Conservation (phyloP, 2,329 filamentous ascomycete genomes). For the Trichoderma atroviride region DNA sequence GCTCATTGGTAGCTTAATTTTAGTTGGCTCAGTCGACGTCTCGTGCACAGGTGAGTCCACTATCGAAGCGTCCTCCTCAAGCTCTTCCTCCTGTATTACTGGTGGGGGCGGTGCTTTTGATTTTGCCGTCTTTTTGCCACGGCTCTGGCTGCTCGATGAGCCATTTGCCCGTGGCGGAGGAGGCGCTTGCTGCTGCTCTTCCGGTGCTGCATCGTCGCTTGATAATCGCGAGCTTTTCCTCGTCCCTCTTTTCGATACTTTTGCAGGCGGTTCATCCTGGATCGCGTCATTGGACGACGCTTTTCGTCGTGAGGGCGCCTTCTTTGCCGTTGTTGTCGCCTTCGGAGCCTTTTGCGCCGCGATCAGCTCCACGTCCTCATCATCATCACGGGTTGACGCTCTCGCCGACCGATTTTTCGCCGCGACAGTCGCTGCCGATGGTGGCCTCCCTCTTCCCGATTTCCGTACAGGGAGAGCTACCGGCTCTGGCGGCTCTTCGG, state of each 20-base stretch:
- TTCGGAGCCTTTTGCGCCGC: slow-evolving; percentile 10
- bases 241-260: slow-evolving; percentile 46
- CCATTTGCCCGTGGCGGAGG: slow-evolving; percentile 35
- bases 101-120: not conserved
- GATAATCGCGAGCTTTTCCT: slow-evolving; percentile 51
- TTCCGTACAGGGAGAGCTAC: slow-evolving; percentile 48
- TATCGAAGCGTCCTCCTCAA: slow-evolving; percentile 23
- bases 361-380: slow-evolving; percentile 34
- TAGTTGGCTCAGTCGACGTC: slow-evolving; percentile 50
- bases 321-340: slow-evolving; percentile 35
- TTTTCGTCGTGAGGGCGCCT: slow-evolving; percentile 41
- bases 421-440: slow-evolving; percentile 37
- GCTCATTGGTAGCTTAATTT: slow-evolving; percentile 83
- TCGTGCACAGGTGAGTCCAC: slow-evolving; percentile 35
- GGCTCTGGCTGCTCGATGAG: slow-evolving; percentile 31
- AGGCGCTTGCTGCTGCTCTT: slow-evolving; percentile 29
- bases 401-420: slow-evolving; percentile 39
- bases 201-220: slow-evolving; percentile 41
- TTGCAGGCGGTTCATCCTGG: slow-evolving; percentile 42
- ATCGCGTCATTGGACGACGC: slow-evolving; percentile 40
- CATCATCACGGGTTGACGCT: slow-evolving; percentile 40
- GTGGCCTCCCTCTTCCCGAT: slow-evolving; percentile 36
- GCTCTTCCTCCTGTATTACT: slow-evolving; percentile 10
- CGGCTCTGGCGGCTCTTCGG: slow-evolving; percentile 50
- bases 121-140: slow-evolving; percentile 30